A percentile compares a stretch with the other conserved stretches of the same genome.
Conservation (phyloP, 768 basidiomycete species). For the Serpula lacrymans region DNA sequence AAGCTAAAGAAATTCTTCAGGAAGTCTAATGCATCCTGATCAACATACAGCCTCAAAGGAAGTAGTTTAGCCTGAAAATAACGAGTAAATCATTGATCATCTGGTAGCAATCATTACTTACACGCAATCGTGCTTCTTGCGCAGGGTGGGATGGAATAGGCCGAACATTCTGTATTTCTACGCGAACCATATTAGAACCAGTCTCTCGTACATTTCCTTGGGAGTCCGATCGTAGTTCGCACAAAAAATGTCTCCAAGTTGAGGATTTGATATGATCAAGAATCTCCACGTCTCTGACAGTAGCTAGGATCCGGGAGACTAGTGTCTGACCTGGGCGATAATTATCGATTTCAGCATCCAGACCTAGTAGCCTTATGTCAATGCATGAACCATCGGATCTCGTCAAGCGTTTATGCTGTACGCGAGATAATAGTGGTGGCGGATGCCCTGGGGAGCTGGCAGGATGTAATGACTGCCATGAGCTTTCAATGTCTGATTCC, state of each 20-base stretch:
- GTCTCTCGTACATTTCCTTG: conserved; percentile 88
- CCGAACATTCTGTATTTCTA: conserved; percentile 73
- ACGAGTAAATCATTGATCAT: background rate
- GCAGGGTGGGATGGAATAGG: conserved; percentile 65
- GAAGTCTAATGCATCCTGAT: conserved; percentile 98
- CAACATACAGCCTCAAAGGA: conserved; percentile 89
- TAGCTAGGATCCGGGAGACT: conserved; percentile 64
- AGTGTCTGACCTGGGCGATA: conserved; percentile 52
- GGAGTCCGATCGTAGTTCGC: conserved; percentile 78
- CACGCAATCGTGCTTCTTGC: conserved; percentile 78
- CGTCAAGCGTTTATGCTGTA: conserved; percentile 59
- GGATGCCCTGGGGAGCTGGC: conserved; percentile 40
- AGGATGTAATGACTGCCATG: conserved; percentile 85
- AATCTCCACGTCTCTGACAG: conserved; percentile 77
- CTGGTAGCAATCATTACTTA: conserved; percentile 47
- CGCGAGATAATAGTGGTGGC: conserved; percentile 30
- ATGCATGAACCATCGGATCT: conserved; percentile 79
- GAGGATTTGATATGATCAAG: conserved; percentile 97
- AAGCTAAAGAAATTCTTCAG: conserved; percentile 96
- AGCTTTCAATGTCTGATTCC: conserved; percentile 76
- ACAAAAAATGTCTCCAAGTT: conserved; percentile 97
- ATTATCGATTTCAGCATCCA: conserved; percentile 65
- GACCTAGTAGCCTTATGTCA: conserved; percentile 70
- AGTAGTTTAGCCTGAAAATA: conserved; percentile 74
- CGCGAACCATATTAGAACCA: conserved; percentile 88